Percentiles rank a stretch among this genome's conserved stretches.
These are phyloP conservation scores for Paecilomyces sp. DNA, from an alignment of 2,329 filamentous ascomycete species.

Conservation along the genomic window DNA sequence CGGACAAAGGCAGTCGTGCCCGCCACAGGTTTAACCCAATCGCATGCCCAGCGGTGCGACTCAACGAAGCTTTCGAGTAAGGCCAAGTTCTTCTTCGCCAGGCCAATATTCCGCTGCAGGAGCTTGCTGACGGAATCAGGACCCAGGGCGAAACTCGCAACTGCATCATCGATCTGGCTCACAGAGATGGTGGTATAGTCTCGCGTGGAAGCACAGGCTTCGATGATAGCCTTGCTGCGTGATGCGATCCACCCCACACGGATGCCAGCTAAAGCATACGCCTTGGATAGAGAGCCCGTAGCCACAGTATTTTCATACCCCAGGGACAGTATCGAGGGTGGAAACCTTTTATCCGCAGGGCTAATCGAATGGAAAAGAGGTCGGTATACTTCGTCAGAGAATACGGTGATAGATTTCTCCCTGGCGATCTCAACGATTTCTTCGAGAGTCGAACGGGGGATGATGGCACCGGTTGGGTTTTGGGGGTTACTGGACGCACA, in stretches of 20 bases:
- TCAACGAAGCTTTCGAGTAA: conserved; percentile 62
- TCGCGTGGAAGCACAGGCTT: conserved; percentile 56
- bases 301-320: conserved; percentile 65
- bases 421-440: conserved; percentile 58
- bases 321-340: conserved; percentile 62
- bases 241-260: conserved; percentile 78
- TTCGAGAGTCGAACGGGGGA: conserved; percentile 55
- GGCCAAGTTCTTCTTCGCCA: conserved; percentile 61
- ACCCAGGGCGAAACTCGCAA: conserved; percentile 69
- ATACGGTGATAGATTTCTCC: conserved; percentile 56
- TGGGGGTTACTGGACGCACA: conserved; percentile 59
- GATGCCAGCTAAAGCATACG: conserved; percentile 75
- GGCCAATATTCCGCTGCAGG: conserved; percentile 55
- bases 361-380: conserved; percentile 69
- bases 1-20: conserved; percentile 74
- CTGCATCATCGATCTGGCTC: conserved; percentile 70
- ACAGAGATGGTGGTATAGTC: conserved; percentile 86
- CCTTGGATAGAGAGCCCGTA: conserved; percentile 79
- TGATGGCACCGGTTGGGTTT: conserved; percentile 70
- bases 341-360: conserved; percentile 48
- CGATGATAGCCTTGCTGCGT: conserved; percentile 54
- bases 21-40: conserved; percentile 67
- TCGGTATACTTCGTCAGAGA: conserved; percentile 77
- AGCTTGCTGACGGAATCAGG: conserved; percentile 57
- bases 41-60: conserved; percentile 55